phyloP scores from a whole-genome alignment of 768 basidiomycete species.

The Termitomyces sp. region DNA sequence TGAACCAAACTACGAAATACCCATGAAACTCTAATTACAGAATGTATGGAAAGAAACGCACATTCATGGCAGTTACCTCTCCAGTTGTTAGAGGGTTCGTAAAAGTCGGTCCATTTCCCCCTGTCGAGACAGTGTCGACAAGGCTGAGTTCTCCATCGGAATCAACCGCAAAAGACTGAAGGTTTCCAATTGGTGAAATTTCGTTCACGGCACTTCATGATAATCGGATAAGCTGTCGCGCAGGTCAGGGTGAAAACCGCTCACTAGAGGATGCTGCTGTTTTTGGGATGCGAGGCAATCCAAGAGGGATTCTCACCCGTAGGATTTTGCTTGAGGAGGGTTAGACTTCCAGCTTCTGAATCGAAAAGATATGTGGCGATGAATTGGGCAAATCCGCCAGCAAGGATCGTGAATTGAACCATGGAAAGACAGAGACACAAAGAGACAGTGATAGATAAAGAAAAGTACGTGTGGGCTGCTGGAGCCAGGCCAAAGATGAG shows the following conservation, averaged over 20 bases:
- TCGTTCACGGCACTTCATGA: conserved; percentile 48
- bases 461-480: neutral
- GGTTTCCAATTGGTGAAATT: conserved; percentile 28
- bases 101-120: conserved; percentile 46
- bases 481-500: neutral
- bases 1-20: conserved; percentile 26
- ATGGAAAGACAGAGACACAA: conserved; percentile 15
- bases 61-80: conserved; percentile 52
- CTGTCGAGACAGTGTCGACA: conserved; percentile 39
- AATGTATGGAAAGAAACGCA: conserved; percentile 19
- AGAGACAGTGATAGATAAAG: neutral
- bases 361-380: conserved; percentile 47
- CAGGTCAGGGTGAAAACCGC: conserved; percentile 11
- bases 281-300: conserved; percentile 48
- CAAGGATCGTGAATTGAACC: conserved; percentile 44
- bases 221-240: neutral
- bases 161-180: conserved; percentile 50
- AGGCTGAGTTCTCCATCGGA: conserved; percentile 29
- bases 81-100: conserved; percentile 44
- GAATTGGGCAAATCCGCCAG: conserved; percentile 39
- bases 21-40: neutral
- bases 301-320: conserved; percentile 50
- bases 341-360: conserved; percentile 38
- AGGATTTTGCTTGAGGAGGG: conserved; percentile 36
- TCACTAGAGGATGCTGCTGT: conserved; percentile 55